These are phyloP conservation scores for Torulaspora microellipsoides DNA, from an alignment of 805 yeast genomes.

Conservation along the genomic window DNA sequence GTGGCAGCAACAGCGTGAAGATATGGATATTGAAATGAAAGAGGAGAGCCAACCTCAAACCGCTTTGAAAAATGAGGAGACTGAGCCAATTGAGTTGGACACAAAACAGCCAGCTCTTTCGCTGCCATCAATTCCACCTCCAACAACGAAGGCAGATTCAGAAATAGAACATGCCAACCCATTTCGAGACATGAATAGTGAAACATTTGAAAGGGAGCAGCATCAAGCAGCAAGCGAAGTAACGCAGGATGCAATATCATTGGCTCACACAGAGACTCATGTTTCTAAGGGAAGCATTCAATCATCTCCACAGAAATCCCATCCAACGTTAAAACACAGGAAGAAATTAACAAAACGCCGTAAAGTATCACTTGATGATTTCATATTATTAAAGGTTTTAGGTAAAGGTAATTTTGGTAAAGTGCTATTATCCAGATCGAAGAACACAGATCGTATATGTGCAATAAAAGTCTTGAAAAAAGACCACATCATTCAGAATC, in stretches of 20 bases:
- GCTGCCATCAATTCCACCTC: constrained; percentile 4
- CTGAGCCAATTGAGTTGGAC: constrained; percentile 9
- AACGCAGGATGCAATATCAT: constrained; percentile 1
- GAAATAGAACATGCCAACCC: constrained; percentile 19
- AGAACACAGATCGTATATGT: constrained; percentile 73
- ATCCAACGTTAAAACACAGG: constrained; percentile 21
- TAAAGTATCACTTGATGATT: constrained; percentile 89
- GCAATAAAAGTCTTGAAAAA: constrained; percentile 96
- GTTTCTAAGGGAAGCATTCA: constrained; percentile 10
- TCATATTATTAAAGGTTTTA: constrained; percentile 86
- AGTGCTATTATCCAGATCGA: constrained; percentile 94
- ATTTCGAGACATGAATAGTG: constrained; percentile 26
- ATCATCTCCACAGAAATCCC: constrained; percentile 26
- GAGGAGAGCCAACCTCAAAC: constrained; percentile 5
- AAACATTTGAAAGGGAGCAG: constrained; percentile 20
- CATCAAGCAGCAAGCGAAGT: constrained; percentile 1
- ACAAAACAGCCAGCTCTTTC: constrained; percentile 3
- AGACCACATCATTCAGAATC: constrained; percentile 91
- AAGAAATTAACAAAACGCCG: constrained; percentile 43
- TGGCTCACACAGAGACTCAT: constrained; percentile 7
- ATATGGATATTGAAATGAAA: constrained; percentile 2
- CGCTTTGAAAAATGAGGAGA: constrained; percentile 4
- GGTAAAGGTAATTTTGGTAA: constrained; percentile 99
- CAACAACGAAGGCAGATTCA: background rate
- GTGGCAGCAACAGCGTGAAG: constrained; percentile 3